phyloP scores from a whole-genome alignment of 441 rosid species.

The Mallotus japonicus region DNA sequence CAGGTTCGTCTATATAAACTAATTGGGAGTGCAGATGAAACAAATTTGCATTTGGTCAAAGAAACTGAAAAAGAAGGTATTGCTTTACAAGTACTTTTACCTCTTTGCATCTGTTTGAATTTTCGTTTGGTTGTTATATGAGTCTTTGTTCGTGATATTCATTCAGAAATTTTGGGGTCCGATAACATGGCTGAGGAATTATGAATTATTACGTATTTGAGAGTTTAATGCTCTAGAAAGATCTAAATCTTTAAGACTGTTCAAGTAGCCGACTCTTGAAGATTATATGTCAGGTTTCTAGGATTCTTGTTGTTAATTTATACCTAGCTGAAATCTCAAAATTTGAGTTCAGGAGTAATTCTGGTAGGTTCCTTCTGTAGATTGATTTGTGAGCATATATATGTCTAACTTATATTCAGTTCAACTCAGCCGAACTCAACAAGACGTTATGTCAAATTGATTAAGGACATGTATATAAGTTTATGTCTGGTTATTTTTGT shows the following conservation, averaged over 20 bases:
- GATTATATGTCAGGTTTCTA: not conserved
- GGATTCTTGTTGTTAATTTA: not conserved
- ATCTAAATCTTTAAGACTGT: not conserved
- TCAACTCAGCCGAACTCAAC: no score
- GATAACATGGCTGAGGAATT: slow-evolving; percentile 1
- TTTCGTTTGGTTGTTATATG: slow-evolving; percentile 7
- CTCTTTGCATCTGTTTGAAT: not conserved
- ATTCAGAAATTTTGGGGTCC: not conserved
- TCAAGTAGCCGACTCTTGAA: no score
- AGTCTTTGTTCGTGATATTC: slow-evolving; percentile 8
- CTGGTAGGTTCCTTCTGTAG: not conserved
- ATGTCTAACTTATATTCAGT: no score
- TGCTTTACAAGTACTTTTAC: not conserved
- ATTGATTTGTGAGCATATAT: not conserved
- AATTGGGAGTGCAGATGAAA: slow-evolving; percentile 41
- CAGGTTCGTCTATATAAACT: slow-evolving; percentile 65
- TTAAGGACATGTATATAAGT: not conserved
- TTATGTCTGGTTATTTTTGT: not conserved
- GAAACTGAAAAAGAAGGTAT: slow-evolving; percentile 66
- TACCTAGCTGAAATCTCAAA: not conserved
- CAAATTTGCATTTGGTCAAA: slow-evolving; percentile 53
- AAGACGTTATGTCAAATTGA: no score
- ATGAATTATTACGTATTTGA: not conserved
- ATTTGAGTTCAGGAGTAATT: slow-evolving; percentile 4
- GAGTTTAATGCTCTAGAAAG: slow-evolving; percentile 3